Evolutionary conservation across 179 eudicot species (phyloP).

Genomic region (Drosera spatulata): DNA sequence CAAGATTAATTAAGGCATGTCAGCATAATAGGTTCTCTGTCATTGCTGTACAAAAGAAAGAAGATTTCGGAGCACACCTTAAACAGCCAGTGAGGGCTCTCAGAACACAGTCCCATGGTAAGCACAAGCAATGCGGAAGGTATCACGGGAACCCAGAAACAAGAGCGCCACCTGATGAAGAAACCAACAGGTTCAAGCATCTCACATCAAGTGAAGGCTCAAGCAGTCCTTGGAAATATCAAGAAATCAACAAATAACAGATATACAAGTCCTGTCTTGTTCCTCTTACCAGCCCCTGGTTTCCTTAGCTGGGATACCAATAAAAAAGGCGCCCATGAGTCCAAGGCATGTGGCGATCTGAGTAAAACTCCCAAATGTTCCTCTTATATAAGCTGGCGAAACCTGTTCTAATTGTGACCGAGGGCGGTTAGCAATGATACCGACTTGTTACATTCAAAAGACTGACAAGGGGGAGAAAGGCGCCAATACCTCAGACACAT

Average conservation of each 20-base stretch:
- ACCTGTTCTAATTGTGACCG: conserved; percentile 31
- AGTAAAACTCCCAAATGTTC: conserved; percentile 84
- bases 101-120: conserved; percentile 71
- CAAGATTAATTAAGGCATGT: background rate
- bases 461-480: background rate
- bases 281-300: conserved; percentile 60
- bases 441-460: background rate
- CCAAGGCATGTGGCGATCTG: conserved; percentile 91
- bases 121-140: conserved; percentile 72
- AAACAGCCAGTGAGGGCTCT: conserved; percentile 92
- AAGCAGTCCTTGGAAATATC: background rate
- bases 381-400: conserved; percentile 82
- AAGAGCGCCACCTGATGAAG: conserved; percentile 75
- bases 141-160: conserved; percentile 78
- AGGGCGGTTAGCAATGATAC: conserved; percentile 2
- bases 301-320: conserved; percentile 76
- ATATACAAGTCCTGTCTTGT: background rate
- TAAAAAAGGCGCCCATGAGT: conserved; percentile 49
- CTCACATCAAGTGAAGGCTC: background rate
- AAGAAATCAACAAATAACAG: conserved; percentile 2
- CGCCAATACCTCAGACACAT: conserved; percentile 65
- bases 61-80: conserved; percentile 33
- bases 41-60: no score
- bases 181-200: background rate
- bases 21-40: no score